Conservation (phyloP, 2,329 filamentous ascomycete species). For the Bipolaris gigantea region DNA sequence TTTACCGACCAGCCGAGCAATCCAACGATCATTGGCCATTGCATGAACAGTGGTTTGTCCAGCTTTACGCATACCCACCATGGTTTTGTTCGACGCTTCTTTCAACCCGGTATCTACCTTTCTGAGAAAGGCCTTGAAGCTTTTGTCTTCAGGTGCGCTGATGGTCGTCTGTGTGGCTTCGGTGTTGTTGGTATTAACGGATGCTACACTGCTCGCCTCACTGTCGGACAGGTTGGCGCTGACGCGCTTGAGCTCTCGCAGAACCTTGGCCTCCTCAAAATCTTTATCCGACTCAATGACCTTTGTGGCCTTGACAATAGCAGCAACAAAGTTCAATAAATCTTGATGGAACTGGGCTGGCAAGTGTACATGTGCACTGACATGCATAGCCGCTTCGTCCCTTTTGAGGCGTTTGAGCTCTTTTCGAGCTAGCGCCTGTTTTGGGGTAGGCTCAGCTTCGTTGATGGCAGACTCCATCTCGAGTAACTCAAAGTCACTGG, state of each 20-base stretch:
- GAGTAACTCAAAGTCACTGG: constrained; percentile 40
- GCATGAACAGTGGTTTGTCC: constrained; percentile 47
- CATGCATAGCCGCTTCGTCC: constrained; percentile 54
- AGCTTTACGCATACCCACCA: constrained; percentile 53
- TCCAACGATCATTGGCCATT: constrained; percentile 58
- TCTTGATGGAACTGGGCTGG: constrained; percentile 56
- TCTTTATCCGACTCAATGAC: constrained; percentile 57
- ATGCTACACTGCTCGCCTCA: constrained; percentile 27
- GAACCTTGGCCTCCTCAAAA: constrained; percentile 42
- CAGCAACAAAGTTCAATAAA: constrained; percentile 58
- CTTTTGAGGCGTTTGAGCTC: constrained; percentile 47
- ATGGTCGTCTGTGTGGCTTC: constrained; percentile 15
- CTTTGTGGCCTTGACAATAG: constrained; percentile 60
- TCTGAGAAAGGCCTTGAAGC: constrained; percentile 29
- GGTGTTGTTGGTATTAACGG: constrained; percentile 21
- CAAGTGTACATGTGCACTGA: constrained; percentile 54
- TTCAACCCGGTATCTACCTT: constrained; percentile 36
- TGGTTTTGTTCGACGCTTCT: constrained; percentile 41
- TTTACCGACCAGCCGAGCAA: constrained; percentile 57
- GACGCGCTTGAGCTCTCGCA: constrained; percentile 34
- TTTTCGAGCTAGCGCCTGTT: constrained; percentile 46
- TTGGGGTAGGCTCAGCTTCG: constrained; percentile 50
- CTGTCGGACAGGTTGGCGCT: constrained; percentile 24
- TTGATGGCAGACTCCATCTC: constrained; percentile 45
- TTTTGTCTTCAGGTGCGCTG: constrained; percentile 20